Percentiles rank a stretch among this genome's conserved stretches.
Conservation (phyloP, 139 green algal genomes). For the Prasinococcaceae sp. region DNA sequence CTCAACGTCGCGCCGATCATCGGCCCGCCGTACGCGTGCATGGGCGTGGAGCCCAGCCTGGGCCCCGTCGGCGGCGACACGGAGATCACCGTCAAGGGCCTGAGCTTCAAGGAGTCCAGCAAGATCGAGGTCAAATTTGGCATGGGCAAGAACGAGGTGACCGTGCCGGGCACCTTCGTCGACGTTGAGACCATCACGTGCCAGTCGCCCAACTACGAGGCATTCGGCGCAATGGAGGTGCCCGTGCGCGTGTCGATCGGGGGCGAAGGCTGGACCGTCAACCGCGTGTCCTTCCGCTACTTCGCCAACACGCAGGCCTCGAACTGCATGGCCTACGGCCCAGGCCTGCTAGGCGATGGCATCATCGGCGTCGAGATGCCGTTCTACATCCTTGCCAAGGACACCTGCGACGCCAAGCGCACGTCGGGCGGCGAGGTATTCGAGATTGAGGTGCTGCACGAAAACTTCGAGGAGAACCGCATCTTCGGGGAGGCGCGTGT, state of each 20-base stretch:
- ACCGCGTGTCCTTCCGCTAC: conserved; percentile 62
- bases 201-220: conserved; percentile 65
- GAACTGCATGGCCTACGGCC: conserved; percentile 65
- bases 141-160: conserved; percentile 41
- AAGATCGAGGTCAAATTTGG: conserved; percentile 58
- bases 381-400: conserved; percentile 60
- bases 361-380: conserved; percentile 55
- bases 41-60: conserved; percentile 39
- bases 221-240: conserved; percentile 51
- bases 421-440: conserved; percentile 59
- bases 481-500: conserved; percentile 35
- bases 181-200: conserved; percentile 40
- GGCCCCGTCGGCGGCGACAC: conserved; percentile 68
- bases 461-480: conserved; percentile 37
- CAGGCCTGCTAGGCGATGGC: conserved; percentile 43
- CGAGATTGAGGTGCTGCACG: conserved; percentile 22
- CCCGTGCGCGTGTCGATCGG: conserved; percentile 48
- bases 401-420: conserved; percentile 58
- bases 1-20: conserved; percentile 70
- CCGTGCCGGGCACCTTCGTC: conserved; percentile 48
- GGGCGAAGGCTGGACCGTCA: conserved; percentile 72
- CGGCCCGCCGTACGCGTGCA: conserved; percentile 75
- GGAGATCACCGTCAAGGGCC: conserved; percentile 54
- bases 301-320: conserved; percentile 68
- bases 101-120: conserved; percentile 53